A percentile compares a stretch with the other conserved stretches of the same genome.
Conservation (phyloP, 2,329 filamentous ascomycete genomes). For the Neocucurbitaria cava region DNA sequence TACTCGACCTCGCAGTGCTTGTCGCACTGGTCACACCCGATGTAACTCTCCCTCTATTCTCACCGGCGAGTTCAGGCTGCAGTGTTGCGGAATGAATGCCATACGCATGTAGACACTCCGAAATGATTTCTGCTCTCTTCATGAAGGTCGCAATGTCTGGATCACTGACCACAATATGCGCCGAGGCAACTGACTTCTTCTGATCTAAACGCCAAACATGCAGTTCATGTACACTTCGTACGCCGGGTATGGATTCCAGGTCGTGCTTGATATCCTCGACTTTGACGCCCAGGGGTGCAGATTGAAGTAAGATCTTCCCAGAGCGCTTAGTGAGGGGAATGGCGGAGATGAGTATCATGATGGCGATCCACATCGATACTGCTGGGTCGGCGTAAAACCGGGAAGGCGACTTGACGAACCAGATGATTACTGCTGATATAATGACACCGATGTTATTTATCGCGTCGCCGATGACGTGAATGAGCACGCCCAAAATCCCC, state of each 20-base stretch:
- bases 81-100: slow-evolving; percentile 75
- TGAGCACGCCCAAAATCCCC: slow-evolving; percentile 73
- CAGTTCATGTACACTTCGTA: slow-evolving; percentile 73
- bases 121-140: slow-evolving; percentile 66
- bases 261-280: slow-evolving; percentile 71
- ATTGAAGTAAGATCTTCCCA: slow-evolving; percentile 72
- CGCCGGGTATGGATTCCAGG: slow-evolving; percentile 71
- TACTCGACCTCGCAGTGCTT: slow-evolving; percentile 30
- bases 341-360: slow-evolving; percentile 74
- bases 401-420: slow-evolving; percentile 64
- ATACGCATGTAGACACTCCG: slow-evolving; percentile 74
- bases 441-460: slow-evolving; percentile 81
- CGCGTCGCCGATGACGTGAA: slow-evolving; percentile 76
- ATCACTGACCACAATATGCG: slow-evolving; percentile 70
- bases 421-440: slow-evolving; percentile 71
- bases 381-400: slow-evolving; percentile 77
- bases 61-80: slow-evolving; percentile 65
- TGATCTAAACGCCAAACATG: slow-evolving; percentile 79
- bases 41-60: not conserved
- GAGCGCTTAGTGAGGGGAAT: slow-evolving; percentile 67
- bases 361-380: slow-evolving; percentile 70
- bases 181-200: slow-evolving; percentile 71
- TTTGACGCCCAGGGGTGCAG: slow-evolving; percentile 66
- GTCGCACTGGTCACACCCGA: slow-evolving; percentile 14
- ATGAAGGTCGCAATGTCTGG: slow-evolving; percentile 65